phyloP scores from a whole-genome alignment of 2,329 filamentous ascomycete genomes.

The Talaromyces albobiverticillius region DNA sequence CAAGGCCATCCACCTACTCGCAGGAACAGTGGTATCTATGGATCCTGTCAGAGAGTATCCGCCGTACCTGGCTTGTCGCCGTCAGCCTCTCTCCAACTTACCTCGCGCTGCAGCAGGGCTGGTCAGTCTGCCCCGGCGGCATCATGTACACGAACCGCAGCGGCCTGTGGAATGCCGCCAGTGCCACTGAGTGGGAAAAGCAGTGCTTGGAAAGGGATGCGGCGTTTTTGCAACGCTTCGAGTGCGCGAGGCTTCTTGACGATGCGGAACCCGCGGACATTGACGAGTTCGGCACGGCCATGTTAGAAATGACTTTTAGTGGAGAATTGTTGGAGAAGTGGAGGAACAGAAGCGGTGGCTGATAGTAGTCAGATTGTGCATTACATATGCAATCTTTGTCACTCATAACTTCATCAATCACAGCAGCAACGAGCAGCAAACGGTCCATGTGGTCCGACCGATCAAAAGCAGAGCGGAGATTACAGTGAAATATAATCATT shows the following conservation, averaged over 20 bases:
- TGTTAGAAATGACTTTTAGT: neutral
- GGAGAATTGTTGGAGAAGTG: neutral
- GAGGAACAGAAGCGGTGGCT: neutral
- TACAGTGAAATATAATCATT: no score
- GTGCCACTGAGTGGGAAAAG: neutral
- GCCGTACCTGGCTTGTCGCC: neutral
- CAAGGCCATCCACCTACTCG: neutral
- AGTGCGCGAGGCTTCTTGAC: neutral
- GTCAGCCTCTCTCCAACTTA: neutral
- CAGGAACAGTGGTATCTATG: neutral
- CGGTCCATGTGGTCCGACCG: no score
- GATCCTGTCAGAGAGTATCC: neutral
- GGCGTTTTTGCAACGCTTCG: neutral
- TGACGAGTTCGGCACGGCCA: neutral
- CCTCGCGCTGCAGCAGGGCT: neutral
- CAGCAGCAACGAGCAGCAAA: no score
- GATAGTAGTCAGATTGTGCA: no score
- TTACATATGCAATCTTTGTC: no score
- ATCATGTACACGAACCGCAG: neutral
- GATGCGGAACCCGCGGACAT: neutral
- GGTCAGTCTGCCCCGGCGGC: neutral
- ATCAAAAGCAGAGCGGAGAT: no score
- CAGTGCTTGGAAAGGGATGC: neutral
- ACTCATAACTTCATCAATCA: no score
- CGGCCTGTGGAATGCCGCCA: neutral